phyloP scores from a whole-genome alignment of 257 asterid species.

The Solanum habrochaites region DNA sequence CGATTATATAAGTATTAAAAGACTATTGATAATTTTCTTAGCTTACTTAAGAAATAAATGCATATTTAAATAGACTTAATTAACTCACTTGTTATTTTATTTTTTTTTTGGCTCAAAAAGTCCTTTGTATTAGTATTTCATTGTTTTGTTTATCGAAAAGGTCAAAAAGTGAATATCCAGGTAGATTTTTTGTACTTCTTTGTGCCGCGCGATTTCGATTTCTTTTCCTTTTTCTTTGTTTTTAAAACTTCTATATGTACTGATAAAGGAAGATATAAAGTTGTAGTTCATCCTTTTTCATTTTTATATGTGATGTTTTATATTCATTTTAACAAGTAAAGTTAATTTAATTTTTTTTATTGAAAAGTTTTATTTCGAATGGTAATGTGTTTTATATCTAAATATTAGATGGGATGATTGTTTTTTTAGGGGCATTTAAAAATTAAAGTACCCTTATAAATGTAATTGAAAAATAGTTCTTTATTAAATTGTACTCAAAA shows the following conservation, averaged over 20 bases:
- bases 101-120: background rate
- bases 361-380: background rate
- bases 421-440: background rate
- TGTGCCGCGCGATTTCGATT: background rate
- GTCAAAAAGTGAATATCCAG: constrained; percentile 9
- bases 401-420: background rate
- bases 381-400: background rate
- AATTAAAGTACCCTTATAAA: background rate
- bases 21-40: too few species aligned
- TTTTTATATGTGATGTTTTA: background rate
- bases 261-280: background rate
- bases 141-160: background rate
- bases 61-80: too few species aligned
- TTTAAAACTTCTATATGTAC: background rate
- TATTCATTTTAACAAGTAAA: background rate
- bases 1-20: too few species aligned
- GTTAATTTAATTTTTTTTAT: background rate
- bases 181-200: background rate
- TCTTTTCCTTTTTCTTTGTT: background rate
- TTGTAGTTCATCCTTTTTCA: background rate
- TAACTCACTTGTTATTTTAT: background rate
- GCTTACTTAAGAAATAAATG: too few species aligned
- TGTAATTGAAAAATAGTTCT: background rate
- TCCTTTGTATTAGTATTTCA: background rate
- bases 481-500: too few species aligned